Base-by-base conservation (phyloP, 495 filamentous ascomycete genomes). In the Parachaetomium inaequale region DNA sequence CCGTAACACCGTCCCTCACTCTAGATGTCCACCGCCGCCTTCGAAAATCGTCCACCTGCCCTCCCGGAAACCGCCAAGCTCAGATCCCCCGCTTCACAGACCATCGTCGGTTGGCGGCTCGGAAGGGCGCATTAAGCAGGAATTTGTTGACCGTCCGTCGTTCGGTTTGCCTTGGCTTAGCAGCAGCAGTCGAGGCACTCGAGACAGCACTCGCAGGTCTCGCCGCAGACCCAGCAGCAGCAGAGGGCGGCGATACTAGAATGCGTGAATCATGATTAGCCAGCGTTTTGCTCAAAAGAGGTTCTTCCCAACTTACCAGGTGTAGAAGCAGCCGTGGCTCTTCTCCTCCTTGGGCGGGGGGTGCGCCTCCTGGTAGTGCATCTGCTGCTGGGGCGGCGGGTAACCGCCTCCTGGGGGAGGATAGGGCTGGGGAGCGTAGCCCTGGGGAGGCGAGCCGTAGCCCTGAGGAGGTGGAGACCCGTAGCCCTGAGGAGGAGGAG, bases 171-270 rank as follows among this genome's bases (percentile, higher is more conserved):
- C 15, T 42, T 19, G 14, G 40, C 50, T 56, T 62, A 68, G 60
- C 57, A 68, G 66, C 66, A 68, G 57, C 63, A 66, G 31, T 66
- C 63, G 8, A 66, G 45, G 49, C 66, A 68, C 47, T 65, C 66
- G 25, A 68, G 55, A 12, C 66, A 68, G 63, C 66, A 68, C 53
- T 68, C 66, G 66, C 66, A 68, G 11, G 66, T 63, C 49, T 68
- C 66, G 25, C 66, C 66, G 53, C 66, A 68, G 28, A 68, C 40
- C 66, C 66, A 68, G 61, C 66, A 68, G 58, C 66, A 68, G 57
- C 66, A 68, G 51, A 68, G 61, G 45, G 66, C 60, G 34, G 66
- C 66, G 12, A 68, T 43, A 45, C 66, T 68, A 26, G 23, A 42
- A 3, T 7, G 14, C 2, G 6, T 15, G n/a, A 34, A 28, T 4